Base-by-base conservation (phyloP, 2,329 filamentous ascomycete species). In the Ciborinia camelliae region DNA sequence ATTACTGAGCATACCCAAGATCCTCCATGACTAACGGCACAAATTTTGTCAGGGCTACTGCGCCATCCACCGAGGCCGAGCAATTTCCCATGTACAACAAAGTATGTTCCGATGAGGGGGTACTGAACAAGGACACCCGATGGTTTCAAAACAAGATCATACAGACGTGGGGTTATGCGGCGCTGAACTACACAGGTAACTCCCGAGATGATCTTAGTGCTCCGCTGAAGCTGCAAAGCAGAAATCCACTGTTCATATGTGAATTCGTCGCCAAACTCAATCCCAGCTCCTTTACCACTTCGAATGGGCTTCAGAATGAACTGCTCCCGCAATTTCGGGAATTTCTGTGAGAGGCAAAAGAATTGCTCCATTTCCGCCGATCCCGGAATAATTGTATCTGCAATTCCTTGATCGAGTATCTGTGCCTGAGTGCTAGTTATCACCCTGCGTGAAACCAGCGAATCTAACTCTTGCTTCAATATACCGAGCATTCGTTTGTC, bases 401-500 rank as follows among this genome's bases (percentile, higher is more conserved):
- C 54, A 3, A 57, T 57, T n/a, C 54, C 54, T 43, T 57, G 54
- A 20, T 57, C 23, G 4, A 57, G 15, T 12, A 43, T 57, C 6
- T 43, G 18, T 43, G 54, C 54, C 9, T 57, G 54, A 4, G 37
- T 20, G 14, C 23, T 8, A 30, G 54, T 57, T 0, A 57, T 57
- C 15, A 57, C 54, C 2, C 37, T 12, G 3, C 54, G 37, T 12
- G 54, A 8, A n/a, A 73, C 68, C 10, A 76, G 43, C 15, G 68
- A 73, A 37, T 69, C 26, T 15, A 68, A 45, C n/a, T 74, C 64
- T 61, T 77, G 66, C n/a, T 70, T 62, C 32, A 77, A 67, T 43
- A 79, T 67, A 5, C 76, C 72, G 4, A 77, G 67, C 68, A 76
- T 74, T 39, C 75, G 43, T 66, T 68, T 76, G 47, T 77, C 75